Conservation (phyloP, 768 basidiomycete species). For the Strobilomyces confusus region DNA sequence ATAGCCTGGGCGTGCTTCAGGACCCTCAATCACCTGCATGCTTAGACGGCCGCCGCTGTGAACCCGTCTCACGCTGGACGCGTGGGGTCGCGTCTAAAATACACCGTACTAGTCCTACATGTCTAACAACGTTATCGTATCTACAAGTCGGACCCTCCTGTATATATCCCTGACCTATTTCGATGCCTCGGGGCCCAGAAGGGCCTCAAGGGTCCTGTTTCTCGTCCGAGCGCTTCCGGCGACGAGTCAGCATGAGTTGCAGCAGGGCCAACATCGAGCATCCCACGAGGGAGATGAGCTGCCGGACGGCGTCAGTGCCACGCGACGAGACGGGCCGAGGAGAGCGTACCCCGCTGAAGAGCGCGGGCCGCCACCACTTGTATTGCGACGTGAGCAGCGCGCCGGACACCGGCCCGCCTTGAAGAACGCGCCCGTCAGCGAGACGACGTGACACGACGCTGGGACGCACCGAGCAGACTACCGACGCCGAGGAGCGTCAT, state of each 20-base stretch:
- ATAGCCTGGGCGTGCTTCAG: slow-evolving; percentile 57
- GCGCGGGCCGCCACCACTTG: background rate
- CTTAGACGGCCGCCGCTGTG: slow-evolving; percentile 6
- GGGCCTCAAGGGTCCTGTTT: background rate
- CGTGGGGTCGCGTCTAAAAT: background rate
- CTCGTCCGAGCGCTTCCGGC: background rate
- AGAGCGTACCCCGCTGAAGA: background rate
- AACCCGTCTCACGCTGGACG: background rate
- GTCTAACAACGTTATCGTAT: background rate
- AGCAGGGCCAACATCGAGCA: slow-evolving; percentile 1
- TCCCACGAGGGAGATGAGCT: slow-evolving; percentile 11
- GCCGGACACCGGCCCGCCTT: background rate
- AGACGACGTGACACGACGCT: background rate
- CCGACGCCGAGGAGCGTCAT: background rate
- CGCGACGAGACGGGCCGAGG: background rate
- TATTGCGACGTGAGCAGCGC: background rate
- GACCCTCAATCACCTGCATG: slow-evolving; percentile 56
- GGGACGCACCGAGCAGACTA: background rate
- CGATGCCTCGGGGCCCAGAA: background rate
- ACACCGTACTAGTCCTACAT: background rate
- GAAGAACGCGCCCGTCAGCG: background rate
- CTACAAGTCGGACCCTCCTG: background rate
- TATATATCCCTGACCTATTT: background rate
- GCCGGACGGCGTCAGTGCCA: background rate
- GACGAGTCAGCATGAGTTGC: slow-evolving; percentile 8